Percentiles rank a stretch among this genome's conserved stretches.
These are phyloP conservation scores for Datisca glomerata DNA, from an alignment of 306 rosid species.

Conservation along the genomic window DNA sequence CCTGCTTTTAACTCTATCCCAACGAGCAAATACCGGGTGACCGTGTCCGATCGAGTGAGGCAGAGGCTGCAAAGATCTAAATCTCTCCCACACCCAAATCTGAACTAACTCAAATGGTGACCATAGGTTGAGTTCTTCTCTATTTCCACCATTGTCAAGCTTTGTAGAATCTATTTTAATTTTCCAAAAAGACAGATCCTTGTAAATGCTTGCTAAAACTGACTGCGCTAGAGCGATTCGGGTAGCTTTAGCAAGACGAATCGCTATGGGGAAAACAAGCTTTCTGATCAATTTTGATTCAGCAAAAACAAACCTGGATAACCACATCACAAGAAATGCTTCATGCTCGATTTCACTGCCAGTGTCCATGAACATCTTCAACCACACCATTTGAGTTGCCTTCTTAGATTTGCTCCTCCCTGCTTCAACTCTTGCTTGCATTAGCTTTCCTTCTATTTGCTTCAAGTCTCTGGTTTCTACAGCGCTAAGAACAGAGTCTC, in stretches of 20 bases:
- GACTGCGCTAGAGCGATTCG: slow-evolving; percentile 43
- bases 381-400: slow-evolving; percentile 14
- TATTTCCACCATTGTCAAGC: background rate
- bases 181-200: slow-evolving; percentile 28
- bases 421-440: background rate
- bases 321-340: slow-evolving; percentile 39
- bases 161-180: slow-evolving; percentile 4
- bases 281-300: background rate
- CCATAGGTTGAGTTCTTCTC: slow-evolving; percentile 3
- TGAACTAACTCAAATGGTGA: slow-evolving; percentile 49
- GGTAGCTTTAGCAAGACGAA: slow-evolving; percentile 36
- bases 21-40: slow-evolving; percentile 22
- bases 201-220: slow-evolving; percentile 38
- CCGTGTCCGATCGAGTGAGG: background rate
- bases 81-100: slow-evolving; percentile 56
- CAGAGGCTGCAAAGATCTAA: slow-evolving; percentile 24
- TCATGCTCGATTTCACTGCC: slow-evolving; percentile 47
- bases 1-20: slow-evolving; percentile 21
- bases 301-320: slow-evolving; percentile 27
- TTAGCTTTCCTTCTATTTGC: slow-evolving; percentile 1
- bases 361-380: slow-evolving; percentile 14
- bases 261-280: slow-evolving; percentile 22
- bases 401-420: background rate
- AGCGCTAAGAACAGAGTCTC: slow-evolving; percentile 2
- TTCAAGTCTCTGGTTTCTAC: background rate